phyloP scores from a whole-genome alignment of 257 asterid species.

The Forsythia suspensa region DNA sequence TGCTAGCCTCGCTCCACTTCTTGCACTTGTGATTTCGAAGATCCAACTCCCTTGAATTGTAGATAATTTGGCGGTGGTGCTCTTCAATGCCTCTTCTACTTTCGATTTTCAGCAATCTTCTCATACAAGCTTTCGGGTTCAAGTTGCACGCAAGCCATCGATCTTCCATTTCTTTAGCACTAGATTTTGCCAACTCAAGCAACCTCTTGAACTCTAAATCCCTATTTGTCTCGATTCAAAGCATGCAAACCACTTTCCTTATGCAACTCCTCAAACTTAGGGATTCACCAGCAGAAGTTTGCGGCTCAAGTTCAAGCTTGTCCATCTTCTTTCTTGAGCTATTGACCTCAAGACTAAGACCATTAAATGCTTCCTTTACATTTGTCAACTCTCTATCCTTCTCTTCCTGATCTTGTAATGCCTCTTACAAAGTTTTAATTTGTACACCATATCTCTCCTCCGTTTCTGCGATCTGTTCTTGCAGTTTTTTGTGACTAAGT shows the following conservation, averaged over 20 bases:
- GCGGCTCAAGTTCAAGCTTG: conserved; percentile 58
- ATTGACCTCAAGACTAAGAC: conserved; percentile 63
- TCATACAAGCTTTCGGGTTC: conserved; percentile 56
- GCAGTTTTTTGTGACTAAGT: conserved; percentile 52
- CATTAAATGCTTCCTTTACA: conserved; percentile 61
- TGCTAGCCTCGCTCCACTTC: conserved; percentile 65
- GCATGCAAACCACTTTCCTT: conserved; percentile 66
- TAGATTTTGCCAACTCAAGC: conserved; percentile 64
- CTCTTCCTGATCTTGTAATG: conserved; percentile 50
- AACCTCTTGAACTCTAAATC: conserved; percentile 64
- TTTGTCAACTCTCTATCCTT: conserved; percentile 53
- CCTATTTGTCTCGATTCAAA: conserved; percentile 68
- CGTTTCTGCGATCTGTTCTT: conserved; percentile 51
- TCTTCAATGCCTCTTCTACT: conserved; percentile 63
- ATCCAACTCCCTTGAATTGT: conserved; percentile 61
- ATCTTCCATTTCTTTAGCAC: conserved; percentile 60
- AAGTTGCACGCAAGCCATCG: conserved; percentile 52
- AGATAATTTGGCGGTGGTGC: conserved; percentile 55
- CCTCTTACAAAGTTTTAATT: conserved; percentile 67
- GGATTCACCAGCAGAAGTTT: conserved; percentile 52
- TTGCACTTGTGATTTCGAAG: conserved; percentile 58
- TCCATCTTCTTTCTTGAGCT: conserved; percentile 62
- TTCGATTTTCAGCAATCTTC: conserved; percentile 58
- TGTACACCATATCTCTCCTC: conserved; percentile 52
- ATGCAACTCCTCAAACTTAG: conserved; percentile 76